Conservation (phyloP, 768 basidiomycete genomes). For the Kwoniella sp. region DNA sequence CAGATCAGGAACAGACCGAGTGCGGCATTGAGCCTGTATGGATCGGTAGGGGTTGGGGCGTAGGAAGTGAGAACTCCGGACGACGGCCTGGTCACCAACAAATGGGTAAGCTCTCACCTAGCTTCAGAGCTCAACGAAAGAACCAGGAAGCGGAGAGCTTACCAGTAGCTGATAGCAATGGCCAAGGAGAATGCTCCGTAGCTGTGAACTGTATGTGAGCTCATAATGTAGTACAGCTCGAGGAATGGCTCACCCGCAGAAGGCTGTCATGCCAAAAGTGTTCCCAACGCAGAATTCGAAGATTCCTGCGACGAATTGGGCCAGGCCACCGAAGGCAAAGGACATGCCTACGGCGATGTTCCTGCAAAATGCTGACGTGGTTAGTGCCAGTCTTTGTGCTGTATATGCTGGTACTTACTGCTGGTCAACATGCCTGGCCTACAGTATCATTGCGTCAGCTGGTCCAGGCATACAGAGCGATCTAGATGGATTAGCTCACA, state of each 20-base stretch:
- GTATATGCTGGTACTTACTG: conserved; percentile 3
- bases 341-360: conserved; percentile 24
- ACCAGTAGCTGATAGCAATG: conserved; percentile 20
- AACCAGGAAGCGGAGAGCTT: background rate
- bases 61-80: conserved; percentile 15
- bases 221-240: background rate
- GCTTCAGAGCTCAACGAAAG: too few species aligned
- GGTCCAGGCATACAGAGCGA: too few species aligned
- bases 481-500: too few species aligned
- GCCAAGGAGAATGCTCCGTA: conserved; percentile 19
- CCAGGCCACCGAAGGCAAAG: conserved; percentile 17
- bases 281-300: conserved; percentile 25
- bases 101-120: background rate
- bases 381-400: too few species aligned
- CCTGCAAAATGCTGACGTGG: background rate
- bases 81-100: conserved; percentile 8
- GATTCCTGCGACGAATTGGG: conserved; percentile 23
- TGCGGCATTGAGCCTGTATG: conserved; percentile 14
- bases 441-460: background rate
- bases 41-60: conserved; percentile 13
- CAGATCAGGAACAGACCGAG: conserved; percentile 18
- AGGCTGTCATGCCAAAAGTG: conserved; percentile 21
- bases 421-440: conserved; percentile 16
- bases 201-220: background rate
- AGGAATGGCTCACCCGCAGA: conserved; percentile 16